Percentiles rank a stretch among this genome's conserved stretches.
phyloP scores from a whole-genome alignment of 768 basidiomycete genomes.

The Trametes sanguinea region DNA sequence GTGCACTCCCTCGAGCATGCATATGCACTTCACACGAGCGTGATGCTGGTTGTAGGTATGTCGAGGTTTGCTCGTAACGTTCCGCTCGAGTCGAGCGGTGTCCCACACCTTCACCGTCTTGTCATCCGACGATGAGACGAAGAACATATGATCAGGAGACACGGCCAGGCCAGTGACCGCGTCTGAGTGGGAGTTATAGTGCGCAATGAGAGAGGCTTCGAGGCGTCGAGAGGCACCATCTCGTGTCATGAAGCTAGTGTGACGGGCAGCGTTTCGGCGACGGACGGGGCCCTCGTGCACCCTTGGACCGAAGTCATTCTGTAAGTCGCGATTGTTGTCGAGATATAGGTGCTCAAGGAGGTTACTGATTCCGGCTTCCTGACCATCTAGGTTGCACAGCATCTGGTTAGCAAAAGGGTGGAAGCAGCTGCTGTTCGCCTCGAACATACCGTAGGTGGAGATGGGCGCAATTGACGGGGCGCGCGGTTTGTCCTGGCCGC shows the following conservation, averaged over 20 bases:
- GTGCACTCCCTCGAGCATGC: constrained; percentile 82
- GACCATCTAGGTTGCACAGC: constrained; percentile 59
- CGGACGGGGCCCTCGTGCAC: constrained; percentile 81
- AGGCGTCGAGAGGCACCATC: constrained; percentile 61
- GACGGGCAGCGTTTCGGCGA: constrained; percentile 70
- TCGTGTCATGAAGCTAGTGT: constrained; percentile 59
- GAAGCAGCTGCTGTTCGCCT: constrained; percentile 22
- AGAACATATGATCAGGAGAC: constrained; percentile 93
- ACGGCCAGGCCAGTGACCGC: constrained; percentile 79
- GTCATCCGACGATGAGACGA: constrained; percentile 91
- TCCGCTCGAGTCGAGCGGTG: constrained; percentile 89
- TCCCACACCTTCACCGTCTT: constrained; percentile 94
- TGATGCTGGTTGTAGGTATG: constrained; percentile 61
- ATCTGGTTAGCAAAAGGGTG: neutral
- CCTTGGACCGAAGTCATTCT: constrained; percentile 89
- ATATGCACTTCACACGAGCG: constrained; percentile 66
- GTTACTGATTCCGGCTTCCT: constrained; percentile 87
- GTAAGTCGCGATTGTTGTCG: constrained; percentile 82
- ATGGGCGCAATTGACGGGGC: constrained; percentile 58
- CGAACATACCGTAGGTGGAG: constrained; percentile 63
- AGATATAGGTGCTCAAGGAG: constrained; percentile 88
- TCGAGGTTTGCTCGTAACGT: constrained; percentile 79
- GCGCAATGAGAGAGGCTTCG: constrained; percentile 81
- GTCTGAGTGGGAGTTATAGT: constrained; percentile 82
- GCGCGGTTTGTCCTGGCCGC: constrained; percentile 49